A percentile compares a stretch with the other conserved stretches of the same genome.
These are phyloP conservation scores for Tetragonia tetragonoides DNA, from an alignment of 148 eudicot species.

Conservation along the genomic window DNA sequence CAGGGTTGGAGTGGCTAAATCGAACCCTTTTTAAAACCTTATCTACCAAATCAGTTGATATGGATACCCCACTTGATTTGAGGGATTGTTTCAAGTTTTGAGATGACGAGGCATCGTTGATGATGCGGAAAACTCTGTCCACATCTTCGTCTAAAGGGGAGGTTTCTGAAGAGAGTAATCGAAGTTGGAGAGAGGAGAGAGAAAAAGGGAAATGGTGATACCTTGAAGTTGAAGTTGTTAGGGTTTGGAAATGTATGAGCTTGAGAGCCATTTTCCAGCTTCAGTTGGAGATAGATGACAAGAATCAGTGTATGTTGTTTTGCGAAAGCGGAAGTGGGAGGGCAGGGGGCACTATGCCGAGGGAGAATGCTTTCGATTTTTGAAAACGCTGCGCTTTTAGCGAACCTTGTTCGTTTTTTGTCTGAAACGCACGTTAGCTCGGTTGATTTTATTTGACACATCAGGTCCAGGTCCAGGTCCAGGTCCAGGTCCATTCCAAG, in stretches of 20 bases:
- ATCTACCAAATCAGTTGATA: slow-evolving; percentile 63
- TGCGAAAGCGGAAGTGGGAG: neutral
- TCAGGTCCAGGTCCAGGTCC: no score
- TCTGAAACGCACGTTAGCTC: no score
- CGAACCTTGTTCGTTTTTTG: no score
- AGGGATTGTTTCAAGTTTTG: slow-evolving; percentile 42
- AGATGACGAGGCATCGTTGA: slow-evolving; percentile 37
- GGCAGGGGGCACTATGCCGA: neutral
- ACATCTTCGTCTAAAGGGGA: slow-evolving; percentile 35
- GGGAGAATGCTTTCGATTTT: neutral
- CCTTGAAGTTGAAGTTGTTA: neutral
- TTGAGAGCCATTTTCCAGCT: slow-evolving; percentile 25
- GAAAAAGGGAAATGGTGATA: neutral
- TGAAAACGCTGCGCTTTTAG: no score
- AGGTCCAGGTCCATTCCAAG: no score
- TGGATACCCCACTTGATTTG: slow-evolving; percentile 33
- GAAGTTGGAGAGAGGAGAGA: slow-evolving; percentile 15
- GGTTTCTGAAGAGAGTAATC: slow-evolving; percentile 11
- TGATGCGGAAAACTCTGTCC: slow-evolving; percentile 43
- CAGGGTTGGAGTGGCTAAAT: slow-evolving; percentile 72
- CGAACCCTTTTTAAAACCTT: slow-evolving; percentile 69
- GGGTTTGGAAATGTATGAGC: slow-evolving; percentile 11
- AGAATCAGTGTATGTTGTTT: no score
- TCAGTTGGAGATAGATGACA: no score
- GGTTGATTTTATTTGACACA: no score